A percentile compares a stretch with the other conserved stretches of the same genome.
Conservation (phyloP, 805 yeast genomes). For the Osmozyma mogii region DNA sequence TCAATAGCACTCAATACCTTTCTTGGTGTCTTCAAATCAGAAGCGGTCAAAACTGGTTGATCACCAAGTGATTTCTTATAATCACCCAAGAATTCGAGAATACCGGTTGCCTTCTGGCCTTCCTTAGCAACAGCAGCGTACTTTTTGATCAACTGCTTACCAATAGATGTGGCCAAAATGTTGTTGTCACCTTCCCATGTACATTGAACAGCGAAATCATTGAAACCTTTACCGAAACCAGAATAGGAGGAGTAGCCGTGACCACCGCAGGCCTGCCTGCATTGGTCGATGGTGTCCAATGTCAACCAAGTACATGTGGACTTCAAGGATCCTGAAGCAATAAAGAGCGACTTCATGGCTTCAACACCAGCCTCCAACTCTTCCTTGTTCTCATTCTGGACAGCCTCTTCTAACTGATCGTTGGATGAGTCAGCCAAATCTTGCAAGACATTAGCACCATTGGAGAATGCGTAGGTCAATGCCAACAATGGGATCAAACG, state of each 20-base stretch:
- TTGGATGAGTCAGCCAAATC: constrained; percentile 43
- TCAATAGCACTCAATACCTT: constrained; percentile 27
- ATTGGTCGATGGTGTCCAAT: constrained; percentile 73
- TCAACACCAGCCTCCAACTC: constrained; percentile 41
- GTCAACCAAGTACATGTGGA: constrained; percentile 87
- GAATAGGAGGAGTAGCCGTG: constrained; percentile 93
- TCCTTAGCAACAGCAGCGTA: constrained; percentile 29
- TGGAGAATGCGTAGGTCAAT: constrained; percentile 65
- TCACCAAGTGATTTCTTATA: constrained; percentile 18
- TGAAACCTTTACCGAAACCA: constrained; percentile 81
- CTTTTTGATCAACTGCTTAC: constrained; percentile 62
- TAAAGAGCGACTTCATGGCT: constrained; percentile 69
- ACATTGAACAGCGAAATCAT: constrained; percentile 96
- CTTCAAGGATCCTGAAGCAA: constrained; percentile 80
- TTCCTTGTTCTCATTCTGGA: constrained; percentile 39
- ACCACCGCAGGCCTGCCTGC: constrained; percentile 93
- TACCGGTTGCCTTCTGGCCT: constrained; percentile 40
- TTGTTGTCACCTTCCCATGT: constrained; percentile 98
- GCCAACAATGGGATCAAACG: constrained; percentile 83
- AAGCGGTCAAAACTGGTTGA: constrained; percentile 22
- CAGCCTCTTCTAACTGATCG: constrained; percentile 47
- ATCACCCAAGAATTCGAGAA: constrained; percentile 35
- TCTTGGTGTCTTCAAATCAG: constrained; percentile 20
- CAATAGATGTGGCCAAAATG: constrained; percentile 75
- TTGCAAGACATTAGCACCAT: constrained; percentile 60